These are phyloP conservation scores for Cryptomeria japonica DNA, from an alignment of 75 land plant genomes.

Conservation along the genomic window DNA sequence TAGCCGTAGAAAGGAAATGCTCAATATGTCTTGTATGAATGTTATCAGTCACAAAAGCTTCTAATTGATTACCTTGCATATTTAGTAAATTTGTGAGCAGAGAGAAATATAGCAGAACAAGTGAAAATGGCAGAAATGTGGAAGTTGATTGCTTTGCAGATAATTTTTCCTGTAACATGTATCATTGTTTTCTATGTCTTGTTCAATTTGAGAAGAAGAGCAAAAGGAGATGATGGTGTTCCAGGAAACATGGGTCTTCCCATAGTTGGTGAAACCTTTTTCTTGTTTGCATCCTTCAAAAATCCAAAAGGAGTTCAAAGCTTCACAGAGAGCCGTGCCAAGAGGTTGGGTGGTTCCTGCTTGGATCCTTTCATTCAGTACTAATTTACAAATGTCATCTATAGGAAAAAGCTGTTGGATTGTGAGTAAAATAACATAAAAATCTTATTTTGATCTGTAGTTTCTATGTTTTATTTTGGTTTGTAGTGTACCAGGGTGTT, in stretches of 20 bases:
- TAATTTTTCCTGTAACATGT: neutral
- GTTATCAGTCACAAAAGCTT: no score
- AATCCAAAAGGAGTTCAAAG: neutral
- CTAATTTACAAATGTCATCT: no score
- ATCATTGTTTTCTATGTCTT: neutral
- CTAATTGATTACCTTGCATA: neutral
- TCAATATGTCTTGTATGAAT: no score
- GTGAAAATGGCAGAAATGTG: neutral
- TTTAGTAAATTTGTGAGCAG: neutral
- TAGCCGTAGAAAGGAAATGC: no score
- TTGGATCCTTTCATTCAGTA: neutral
- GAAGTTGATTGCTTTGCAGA: neutral
- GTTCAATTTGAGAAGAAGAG: neutral
- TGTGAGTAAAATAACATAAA: no score
- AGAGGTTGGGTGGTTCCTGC: neutral
- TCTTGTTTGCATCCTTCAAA: neutral
- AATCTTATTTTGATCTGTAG: no score
- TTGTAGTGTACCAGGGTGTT: no score
- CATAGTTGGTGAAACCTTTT: neutral
- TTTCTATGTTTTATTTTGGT: no score
- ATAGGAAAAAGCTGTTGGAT: no score
- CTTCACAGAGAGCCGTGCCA: slow-evolving; percentile 34
- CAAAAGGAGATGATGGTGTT: neutral
- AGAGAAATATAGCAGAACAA: neutral
- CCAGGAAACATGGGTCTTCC: neutral